phyloP scores from a whole-genome alignment of 2,329 filamentous ascomycete genomes.

The Fusarium mexicanum region DNA sequence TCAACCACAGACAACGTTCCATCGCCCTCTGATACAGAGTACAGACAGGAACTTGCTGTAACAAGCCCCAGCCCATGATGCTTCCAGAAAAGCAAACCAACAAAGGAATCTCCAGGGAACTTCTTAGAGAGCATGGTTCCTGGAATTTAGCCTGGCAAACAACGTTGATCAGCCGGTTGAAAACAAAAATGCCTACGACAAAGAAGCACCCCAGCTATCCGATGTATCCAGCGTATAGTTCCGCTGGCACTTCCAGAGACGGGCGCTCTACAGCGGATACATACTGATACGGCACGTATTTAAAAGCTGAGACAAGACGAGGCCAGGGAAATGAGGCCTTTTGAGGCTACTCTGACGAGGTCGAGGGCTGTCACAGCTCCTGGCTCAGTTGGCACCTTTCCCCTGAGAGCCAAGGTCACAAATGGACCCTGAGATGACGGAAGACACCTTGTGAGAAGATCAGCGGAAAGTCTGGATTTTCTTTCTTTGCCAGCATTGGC shows the following conservation, averaged over 20 bases:
- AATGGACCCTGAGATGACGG: conserved; percentile 28
- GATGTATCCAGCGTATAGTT: not conserved
- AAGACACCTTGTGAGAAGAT: not conserved
- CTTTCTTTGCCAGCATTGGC: not conserved
- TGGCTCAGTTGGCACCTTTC: not conserved
- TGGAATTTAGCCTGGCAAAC: conserved; percentile 2
- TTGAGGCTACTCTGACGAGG: conserved; percentile 21
- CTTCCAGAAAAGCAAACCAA: conserved; percentile 19
- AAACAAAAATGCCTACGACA: not conserved
- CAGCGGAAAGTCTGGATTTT: not conserved
- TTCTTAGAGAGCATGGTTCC: not conserved
- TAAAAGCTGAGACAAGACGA: not conserved
- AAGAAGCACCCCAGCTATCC: not conserved
- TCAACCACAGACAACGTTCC: conserved; percentile 22
- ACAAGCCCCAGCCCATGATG: not conserved
- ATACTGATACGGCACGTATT: conserved; percentile 3
- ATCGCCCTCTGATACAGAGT: not conserved
- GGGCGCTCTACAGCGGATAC: not conserved
- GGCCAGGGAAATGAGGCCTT: conserved; percentile 32
- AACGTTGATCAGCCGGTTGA: conserved; percentile 9
- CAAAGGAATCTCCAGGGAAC: not conserved
- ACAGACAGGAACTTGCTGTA: not conserved
- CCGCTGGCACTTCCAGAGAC: not conserved
- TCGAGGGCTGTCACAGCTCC: conserved; percentile 2
- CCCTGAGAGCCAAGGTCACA: conserved; percentile 15